Evolutionary conservation across 768 basidiomycete species (phyloP).

Genomic region (Collybia sordida): DNA sequence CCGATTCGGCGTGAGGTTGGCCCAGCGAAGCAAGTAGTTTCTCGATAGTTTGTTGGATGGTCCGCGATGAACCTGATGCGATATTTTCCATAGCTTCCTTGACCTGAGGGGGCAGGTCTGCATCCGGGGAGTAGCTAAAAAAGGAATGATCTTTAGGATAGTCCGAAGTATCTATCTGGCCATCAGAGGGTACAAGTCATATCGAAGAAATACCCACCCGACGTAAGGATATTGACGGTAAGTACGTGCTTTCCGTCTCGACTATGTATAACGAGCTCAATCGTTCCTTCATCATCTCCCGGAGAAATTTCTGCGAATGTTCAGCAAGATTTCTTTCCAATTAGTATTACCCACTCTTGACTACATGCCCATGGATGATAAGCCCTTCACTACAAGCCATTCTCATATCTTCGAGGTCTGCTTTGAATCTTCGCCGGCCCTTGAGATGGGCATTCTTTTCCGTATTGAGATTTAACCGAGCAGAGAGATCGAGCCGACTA

Average conservation of each 20-base stretch:
- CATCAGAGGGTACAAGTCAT: not conserved
- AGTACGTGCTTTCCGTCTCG: slow-evolving; percentile 31
- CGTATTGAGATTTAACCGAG: not conserved
- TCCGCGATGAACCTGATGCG: slow-evolving; percentile 35
- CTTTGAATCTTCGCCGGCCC: slow-evolving; percentile 55
- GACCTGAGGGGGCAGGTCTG: slow-evolving; percentile 38
- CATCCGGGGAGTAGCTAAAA: slow-evolving; percentile 54
- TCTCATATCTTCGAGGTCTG: slow-evolving; percentile 52
- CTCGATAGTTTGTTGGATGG: slow-evolving; percentile 45
- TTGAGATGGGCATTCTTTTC: slow-evolving; percentile 46
- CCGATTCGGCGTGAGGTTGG: slow-evolving; percentile 2
- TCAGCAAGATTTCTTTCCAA: not conserved
- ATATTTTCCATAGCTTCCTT: slow-evolving; percentile 44
- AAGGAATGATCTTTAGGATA: slow-evolving; percentile 61
- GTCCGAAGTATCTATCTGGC: slow-evolving; percentile 54
- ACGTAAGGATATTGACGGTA: slow-evolving; percentile 44
- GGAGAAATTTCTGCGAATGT: slow-evolving; percentile 39
- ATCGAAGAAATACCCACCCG: slow-evolving; percentile 34
- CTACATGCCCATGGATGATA: slow-evolving; percentile 31
- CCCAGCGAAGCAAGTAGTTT: slow-evolving; percentile 38
- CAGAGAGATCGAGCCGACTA: not conserved
- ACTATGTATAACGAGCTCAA: slow-evolving; percentile 49
- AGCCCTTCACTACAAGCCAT: slow-evolving; percentile 35
- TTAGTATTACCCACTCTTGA: slow-evolving; percentile 36
- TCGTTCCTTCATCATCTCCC: slow-evolving; percentile 66